Evolutionary conservation across 129 eudicot species (phyloP).

Genomic region (Artemisia tridentata): DNA sequence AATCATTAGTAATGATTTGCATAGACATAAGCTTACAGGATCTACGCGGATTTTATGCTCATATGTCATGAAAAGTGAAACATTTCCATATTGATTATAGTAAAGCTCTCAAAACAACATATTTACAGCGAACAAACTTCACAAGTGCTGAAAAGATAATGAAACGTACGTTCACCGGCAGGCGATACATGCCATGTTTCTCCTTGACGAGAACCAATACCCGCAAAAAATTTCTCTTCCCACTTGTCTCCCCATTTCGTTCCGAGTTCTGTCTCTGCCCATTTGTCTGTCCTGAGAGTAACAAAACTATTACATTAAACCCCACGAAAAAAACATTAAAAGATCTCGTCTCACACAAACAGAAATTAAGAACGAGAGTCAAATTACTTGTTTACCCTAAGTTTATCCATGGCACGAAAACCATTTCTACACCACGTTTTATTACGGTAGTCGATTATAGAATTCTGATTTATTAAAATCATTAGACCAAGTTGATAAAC

Average conservation of each 20-base stretch:
- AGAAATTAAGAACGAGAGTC: too few species aligned
- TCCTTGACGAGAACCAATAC: slow-evolving; percentile 98
- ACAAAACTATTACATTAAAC: not conserved
- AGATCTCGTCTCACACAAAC: not conserved
- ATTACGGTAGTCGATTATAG: too few species aligned
- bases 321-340: not conserved
- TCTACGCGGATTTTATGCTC: not conserved
- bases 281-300: slow-evolving; percentile 82
- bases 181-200: slow-evolving; percentile 99
- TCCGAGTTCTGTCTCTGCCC: slow-evolving; percentile 98
- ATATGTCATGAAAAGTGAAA: not conserved
- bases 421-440: too few species aligned
- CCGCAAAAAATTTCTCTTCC: slow-evolving; percentile 90
- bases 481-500: not conserved
- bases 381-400: too few species aligned
- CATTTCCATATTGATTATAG: not conserved
- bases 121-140: not conserved
- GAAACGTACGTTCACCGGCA: slow-evolving; percentile 65
- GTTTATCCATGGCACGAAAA: too few species aligned
- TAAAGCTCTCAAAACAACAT: too few species aligned
- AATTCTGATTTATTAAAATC: too few species aligned
- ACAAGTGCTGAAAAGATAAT: not conserved
- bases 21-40: not conserved
- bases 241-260: slow-evolving; percentile 98
- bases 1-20: slow-evolving; percentile 3